A percentile compares a stretch with the other conserved stretches of the same genome.
Conservation (phyloP, 306 rosid genomes). For the Trifolium subterraneum region DNA sequence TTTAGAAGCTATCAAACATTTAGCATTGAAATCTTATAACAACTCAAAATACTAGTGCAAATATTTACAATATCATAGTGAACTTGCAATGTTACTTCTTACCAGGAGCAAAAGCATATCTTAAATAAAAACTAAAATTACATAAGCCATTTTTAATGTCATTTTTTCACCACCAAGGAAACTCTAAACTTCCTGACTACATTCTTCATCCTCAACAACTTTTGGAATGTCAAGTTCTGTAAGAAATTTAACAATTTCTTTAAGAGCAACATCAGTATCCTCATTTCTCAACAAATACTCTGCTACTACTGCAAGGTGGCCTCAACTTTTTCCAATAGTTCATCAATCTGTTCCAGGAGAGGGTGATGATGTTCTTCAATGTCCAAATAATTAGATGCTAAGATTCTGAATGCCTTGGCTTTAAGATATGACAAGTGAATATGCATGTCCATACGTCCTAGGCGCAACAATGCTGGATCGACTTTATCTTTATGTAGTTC, state of each 20-base stretch:
- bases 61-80: no score
- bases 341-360: slow-evolving; percentile 43
- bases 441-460: slow-evolving; percentile 74
- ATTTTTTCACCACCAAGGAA: background rate
- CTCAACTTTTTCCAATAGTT: slow-evolving; percentile 41
- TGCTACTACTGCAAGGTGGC: slow-evolving; percentile 59
- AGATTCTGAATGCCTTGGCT: slow-evolving; percentile 44
- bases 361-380: slow-evolving; percentile 41
- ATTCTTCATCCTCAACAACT: background rate
- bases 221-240: background rate
- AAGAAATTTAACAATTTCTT: slow-evolving; percentile 46
- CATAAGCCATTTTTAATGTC: background rate
- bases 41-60: no score
- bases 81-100: no score
- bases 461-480: slow-evolving; percentile 62
- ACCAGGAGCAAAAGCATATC: no score
- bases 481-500: slow-evolving; percentile 57
- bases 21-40: no score
- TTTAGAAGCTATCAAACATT: no score
- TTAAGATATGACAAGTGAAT: slow-evolving; percentile 62
- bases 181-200: background rate
- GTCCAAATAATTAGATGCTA: slow-evolving; percentile 58
- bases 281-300: slow-evolving; percentile 64
- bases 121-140: no score
- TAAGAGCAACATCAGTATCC: slow-evolving; percentile 44